Conservation (phyloP, 2,329 filamentous ascomycete species). For the Amesomyces nigricolor region DNA sequence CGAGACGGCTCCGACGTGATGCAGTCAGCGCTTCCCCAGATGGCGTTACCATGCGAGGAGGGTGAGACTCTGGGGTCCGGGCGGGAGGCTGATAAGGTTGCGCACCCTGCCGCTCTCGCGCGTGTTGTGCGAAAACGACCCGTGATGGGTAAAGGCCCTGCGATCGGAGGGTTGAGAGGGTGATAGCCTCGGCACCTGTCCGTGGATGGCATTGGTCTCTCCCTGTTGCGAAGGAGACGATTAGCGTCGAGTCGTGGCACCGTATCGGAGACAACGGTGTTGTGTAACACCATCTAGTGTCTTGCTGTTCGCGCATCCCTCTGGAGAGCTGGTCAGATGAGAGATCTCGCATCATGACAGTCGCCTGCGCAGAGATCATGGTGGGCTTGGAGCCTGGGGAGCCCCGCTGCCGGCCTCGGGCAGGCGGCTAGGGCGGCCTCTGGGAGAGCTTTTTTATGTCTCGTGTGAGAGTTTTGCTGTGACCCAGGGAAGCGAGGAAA, state of each 20-base stretch:
- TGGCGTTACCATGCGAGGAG: neutral
- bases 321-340: neutral
- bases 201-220: no score
- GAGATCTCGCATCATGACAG: neutral
- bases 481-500: neutral
- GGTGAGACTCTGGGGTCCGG: neutral
- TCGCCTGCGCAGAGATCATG: no score
- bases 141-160: no score
- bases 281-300: neutral
- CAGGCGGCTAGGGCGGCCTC: slow-evolving; percentile 12
- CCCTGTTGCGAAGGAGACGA: no score
- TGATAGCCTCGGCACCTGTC: neutral
- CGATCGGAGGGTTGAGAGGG: neutral
- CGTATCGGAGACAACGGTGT: neutral
- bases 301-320: neutral
- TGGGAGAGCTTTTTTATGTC: neutral
- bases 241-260: no score
- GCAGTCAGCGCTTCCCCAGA: neutral
- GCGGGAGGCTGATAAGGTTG: neutral
- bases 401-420: neutral
- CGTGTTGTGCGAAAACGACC: neutral
- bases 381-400: neutral
- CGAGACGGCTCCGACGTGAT: neutral
- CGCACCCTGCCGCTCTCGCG: neutral
- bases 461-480: neutral